A percentile compares a stretch with the other conserved stretches of the same genome.
Conservation (phyloP, 139 green algal genomes). For the Chlamydomonas asymmetrica region DNA sequence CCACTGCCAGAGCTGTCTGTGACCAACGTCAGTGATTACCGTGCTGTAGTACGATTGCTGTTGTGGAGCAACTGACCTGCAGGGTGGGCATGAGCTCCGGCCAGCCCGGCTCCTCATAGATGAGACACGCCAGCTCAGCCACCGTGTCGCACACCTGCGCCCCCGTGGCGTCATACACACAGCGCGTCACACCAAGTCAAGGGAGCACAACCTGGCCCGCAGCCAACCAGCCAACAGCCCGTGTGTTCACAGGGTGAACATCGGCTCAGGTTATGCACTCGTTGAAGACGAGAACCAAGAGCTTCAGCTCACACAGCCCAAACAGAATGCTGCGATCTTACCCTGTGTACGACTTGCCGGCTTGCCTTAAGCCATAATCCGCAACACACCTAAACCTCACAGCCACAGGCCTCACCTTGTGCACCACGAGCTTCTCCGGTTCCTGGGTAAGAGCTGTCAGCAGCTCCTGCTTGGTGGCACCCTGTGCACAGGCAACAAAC, state of each 20-base stretch:
- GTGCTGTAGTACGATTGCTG: not conserved
- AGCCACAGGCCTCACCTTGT: slow-evolving; percentile 31
- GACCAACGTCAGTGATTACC: not conserved
- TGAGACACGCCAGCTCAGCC: slow-evolving; percentile 74
- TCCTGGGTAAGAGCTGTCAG: slow-evolving; percentile 53
- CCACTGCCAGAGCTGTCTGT: not conserved
- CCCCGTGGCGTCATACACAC: not conserved
- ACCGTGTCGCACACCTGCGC: slow-evolving; percentile 84
- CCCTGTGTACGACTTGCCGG: not conserved
- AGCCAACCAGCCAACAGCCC: not conserved
- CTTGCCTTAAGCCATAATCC: not conserved
- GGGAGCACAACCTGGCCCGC: not conserved
- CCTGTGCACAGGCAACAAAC: slow-evolving; percentile 26
- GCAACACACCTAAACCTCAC: not conserved
- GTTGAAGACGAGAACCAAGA: no score
- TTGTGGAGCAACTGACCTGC: slow-evolving; percentile 48
- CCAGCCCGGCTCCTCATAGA: slow-evolving; percentile 73
- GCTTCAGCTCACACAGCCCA: not conserved
- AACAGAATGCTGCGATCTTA: not conserved
- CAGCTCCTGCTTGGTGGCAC: slow-evolving; percentile 62
- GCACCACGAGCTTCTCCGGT: slow-evolving; percentile 42
- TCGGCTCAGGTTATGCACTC: no score
- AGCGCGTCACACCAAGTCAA: not conserved
- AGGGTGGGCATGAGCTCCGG: slow-evolving; percentile 93
- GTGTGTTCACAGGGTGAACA: not conserved